Percentiles rank a stretch among this genome's conserved stretches.
These are phyloP conservation scores for Clonostachys rosea DNA, from an alignment of 2,329 filamentous ascomycete genomes.

Conservation along the genomic window DNA sequence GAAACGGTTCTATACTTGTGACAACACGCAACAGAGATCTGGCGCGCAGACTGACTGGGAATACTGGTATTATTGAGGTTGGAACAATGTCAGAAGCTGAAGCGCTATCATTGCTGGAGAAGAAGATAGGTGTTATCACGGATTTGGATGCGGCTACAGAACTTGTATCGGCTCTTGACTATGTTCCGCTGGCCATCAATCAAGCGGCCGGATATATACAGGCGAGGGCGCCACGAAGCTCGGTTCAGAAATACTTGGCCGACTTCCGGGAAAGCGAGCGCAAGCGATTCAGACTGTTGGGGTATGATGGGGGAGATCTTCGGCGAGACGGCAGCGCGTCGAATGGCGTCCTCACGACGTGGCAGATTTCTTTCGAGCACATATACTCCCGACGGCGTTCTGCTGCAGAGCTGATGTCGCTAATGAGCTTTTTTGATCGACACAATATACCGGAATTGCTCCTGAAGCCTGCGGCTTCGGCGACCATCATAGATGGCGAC, in stretches of 20 bases:
- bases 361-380: constrained; percentile 20
- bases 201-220: constrained; percentile 26
- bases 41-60: constrained; percentile 10
- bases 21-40: constrained; percentile 13
- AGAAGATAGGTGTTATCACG: too few relatives aligned
- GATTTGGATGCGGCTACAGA: constrained; percentile 4
- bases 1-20: constrained; percentile 20
- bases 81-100: too few relatives aligned
- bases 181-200: constrained; percentile 23
- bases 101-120: too few relatives aligned
- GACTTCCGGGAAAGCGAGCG: constrained; percentile 16
- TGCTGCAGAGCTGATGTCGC: constrained; percentile 34
- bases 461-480: constrained; percentile 9
- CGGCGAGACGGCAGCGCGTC: constrained; percentile 7
- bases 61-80: too few relatives aligned
- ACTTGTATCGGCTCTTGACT: constrained; percentile 19
- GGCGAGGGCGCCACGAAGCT: constrained; percentile 14
- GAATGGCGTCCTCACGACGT: constrained; percentile 17
- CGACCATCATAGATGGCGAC: too few relatives aligned
- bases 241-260: constrained; percentile 27
- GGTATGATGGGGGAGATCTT: constrained; percentile 5
- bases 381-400: constrained; percentile 20
- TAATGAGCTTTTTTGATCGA: constrained; percentile 39
- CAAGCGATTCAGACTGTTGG: constrained; percentile 10
- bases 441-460: constrained; percentile 25